Evolutionary conservation across 148 eudicot species (phyloP).

Genomic region (Cornus suecica): DNA sequence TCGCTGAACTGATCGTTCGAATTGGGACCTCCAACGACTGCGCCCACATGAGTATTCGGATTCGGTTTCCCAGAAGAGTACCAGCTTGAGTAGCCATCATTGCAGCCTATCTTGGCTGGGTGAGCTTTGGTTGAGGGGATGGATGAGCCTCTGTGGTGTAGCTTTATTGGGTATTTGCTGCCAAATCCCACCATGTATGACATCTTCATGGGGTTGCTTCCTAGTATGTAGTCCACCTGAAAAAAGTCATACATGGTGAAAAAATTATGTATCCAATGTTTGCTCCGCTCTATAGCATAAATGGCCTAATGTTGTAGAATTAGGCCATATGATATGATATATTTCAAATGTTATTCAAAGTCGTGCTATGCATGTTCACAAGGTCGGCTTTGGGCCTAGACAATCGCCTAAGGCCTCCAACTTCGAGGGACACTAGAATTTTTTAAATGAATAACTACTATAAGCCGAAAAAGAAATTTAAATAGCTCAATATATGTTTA

Average conservation of each 20-base stretch:
- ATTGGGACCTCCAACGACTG: slow-evolving; percentile 83
- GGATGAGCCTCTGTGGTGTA: slow-evolving; percentile 91
- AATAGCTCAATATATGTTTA: no score
- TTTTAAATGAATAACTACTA: no score
- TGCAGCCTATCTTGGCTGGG: slow-evolving; percentile 59
- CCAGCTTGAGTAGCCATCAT: slow-evolving; percentile 59
- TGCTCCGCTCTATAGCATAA: background rate
- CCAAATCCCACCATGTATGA: slow-evolving; percentile 93
- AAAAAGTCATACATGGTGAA: background rate
- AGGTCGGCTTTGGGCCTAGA: no score
- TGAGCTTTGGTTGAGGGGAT: slow-evolving; percentile 43
- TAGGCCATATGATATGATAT: no score
- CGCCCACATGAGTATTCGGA: slow-evolving; percentile 74
- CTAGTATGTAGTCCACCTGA: slow-evolving; percentile 88
- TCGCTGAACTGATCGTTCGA: slow-evolving; percentile 62
- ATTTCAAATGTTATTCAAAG: no score
- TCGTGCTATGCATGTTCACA: no score
- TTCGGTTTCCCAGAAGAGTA: slow-evolving; percentile 45
- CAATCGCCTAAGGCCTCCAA: no score
- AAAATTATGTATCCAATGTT: background rate
- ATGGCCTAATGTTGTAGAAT: background rate
- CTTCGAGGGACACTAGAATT: no score
- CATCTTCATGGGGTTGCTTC: slow-evolving; percentile 73
- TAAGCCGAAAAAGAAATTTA: no score
- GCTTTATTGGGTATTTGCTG: slow-evolving; percentile 51